Evolutionary conservation across 768 basidiomycete genomes (phyloP), one percentile per base, ranked within the genome.

Genomic region (Trametes punicea): DNA sequence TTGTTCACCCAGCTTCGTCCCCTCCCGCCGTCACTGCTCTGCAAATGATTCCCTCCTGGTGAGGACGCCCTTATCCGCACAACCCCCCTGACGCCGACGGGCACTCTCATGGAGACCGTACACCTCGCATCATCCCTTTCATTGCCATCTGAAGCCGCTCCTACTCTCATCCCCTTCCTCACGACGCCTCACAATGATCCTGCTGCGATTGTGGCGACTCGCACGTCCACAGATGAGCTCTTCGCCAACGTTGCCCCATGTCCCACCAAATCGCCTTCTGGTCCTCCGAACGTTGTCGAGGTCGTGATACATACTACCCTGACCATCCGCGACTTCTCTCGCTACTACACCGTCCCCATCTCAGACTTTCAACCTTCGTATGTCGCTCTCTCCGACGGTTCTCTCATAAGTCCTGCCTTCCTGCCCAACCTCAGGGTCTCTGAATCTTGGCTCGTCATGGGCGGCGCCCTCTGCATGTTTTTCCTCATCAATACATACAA

Each of bases 401-500:
- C 83, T n/a, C 77, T 85, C 38, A 56, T 83, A 10, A 69, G 82
- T 10, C 66, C 77, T 1, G 73, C 77, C 8, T 77, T 77, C 61
- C 62, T 71, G n/a, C 60, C 73, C 8, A 80, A 83, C 56, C 64
- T 80, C 5, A 52, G 55, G 15, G 64, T 70, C 48, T 71, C 77
- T 7, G 73, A 78, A 59, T 63, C 75, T 21, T 70, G 71, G 57
- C 67, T 86, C 15, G 62, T 84, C 55, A 68, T 82, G 25, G 69
- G 72, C n/a, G 80, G 80, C 29, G 72, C 75, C 31, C 70, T 85
- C 48, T 71, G 74, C 31, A 73, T 75, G 62, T 64, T 85, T 26
- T 84, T 83, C 62, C 51, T 79, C 39, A 67, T 81, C 56, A 87
- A 83, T 62, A 75, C 81, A 39, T 50, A 76, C 47, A 74, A 76